A percentile compares a stretch with the other conserved stretches of the same genome.
These are phyloP conservation scores for Sphagnurus paluster DNA, from an alignment of 1,284 basidiomycete genomes.

Conservation along the genomic window DNA sequence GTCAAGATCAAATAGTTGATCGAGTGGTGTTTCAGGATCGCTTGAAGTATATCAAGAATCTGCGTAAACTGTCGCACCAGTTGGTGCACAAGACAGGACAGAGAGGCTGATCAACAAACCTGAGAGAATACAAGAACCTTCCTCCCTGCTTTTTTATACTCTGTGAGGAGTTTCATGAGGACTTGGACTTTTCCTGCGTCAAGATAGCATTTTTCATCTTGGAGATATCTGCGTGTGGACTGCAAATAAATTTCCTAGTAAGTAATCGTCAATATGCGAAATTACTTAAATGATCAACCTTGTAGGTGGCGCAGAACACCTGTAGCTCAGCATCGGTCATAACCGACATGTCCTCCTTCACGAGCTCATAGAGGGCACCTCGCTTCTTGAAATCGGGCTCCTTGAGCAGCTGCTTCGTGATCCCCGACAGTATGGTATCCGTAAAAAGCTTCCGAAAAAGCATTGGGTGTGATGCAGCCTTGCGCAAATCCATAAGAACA, in stretches of 20 bases:
- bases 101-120: slow-evolving; percentile 38
- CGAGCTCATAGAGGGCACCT: slow-evolving; percentile 76
- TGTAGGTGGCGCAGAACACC: slow-evolving; percentile 78
- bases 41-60: slow-evolving; percentile 90
- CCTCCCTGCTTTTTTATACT: slow-evolving; percentile 72
- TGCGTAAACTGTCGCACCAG: slow-evolving; percentile 77
- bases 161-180: slow-evolving; percentile 71
- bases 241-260: slow-evolving; percentile 31
- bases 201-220: slow-evolving; percentile 77
- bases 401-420: slow-evolving; percentile 85
- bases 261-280: slow-evolving; percentile 4
- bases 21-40: slow-evolving; percentile 77
- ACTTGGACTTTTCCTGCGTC: slow-evolving; percentile 89
- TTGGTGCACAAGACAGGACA: not conserved
- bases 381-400: slow-evolving; percentile 87
- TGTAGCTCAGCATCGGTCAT: slow-evolving; percentile 97
- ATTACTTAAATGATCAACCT: slow-evolving; percentile 46
- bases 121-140: slow-evolving; percentile 94
- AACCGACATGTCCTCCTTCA: slow-evolving; percentile 90
- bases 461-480: slow-evolving; percentile 96
- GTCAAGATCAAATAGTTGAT: slow-evolving; percentile 89
- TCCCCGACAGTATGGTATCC: slow-evolving; percentile 70
- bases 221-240: slow-evolving; percentile 80
- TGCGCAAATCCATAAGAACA: slow-evolving; percentile 94
- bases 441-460: slow-evolving; percentile 88